Evolutionary conservation across 2,329 filamentous ascomycete species (phyloP).

Genomic region (Aureobasidium sp.): DNA sequence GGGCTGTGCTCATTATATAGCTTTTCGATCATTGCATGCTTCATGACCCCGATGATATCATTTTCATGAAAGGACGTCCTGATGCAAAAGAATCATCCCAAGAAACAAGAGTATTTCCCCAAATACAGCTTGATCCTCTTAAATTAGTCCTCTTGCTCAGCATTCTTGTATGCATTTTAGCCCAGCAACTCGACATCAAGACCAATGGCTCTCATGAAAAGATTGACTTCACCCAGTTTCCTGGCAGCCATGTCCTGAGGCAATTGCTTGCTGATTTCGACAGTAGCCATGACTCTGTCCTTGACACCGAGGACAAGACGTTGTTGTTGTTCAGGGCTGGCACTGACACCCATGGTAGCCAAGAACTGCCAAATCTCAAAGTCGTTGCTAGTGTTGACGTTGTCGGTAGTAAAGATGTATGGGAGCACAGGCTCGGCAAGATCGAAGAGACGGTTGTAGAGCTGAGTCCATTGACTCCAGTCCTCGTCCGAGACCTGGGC

Average conservation of each 20-base stretch:
- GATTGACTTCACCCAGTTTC: constrained; percentile 83
- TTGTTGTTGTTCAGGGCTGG: constrained; percentile 90
- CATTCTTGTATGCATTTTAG: constrained; percentile 30
- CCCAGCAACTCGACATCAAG: constrained; percentile 79
- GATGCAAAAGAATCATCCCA: not conserved
- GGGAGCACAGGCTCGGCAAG: constrained; percentile 75
- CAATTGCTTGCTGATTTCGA: constrained; percentile 79
- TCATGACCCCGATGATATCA: not conserved
- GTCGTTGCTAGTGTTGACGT: constrained; percentile 69
- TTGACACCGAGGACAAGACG: constrained; percentile 91
- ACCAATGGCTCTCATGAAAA: constrained; percentile 99
- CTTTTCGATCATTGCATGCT: not conserved
- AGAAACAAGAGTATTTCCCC: not conserved
- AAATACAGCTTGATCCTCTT: not conserved
- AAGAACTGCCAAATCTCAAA: constrained; percentile 98
- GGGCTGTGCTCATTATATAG: not conserved
- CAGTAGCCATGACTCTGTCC: constrained; percentile 95
- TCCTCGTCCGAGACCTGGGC: constrained; percentile 60
- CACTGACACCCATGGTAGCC: constrained; percentile 88
- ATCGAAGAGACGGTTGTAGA: constrained; percentile 84
- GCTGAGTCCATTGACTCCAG: constrained; percentile 73
- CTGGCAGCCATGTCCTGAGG: constrained; percentile 78
- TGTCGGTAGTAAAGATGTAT: constrained; percentile 83
- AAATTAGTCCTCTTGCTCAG: not conserved
- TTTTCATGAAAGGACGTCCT: not conserved